Base-by-base conservation (phyloP, 257 asterid species). In the Solanum rostratum region DNA sequence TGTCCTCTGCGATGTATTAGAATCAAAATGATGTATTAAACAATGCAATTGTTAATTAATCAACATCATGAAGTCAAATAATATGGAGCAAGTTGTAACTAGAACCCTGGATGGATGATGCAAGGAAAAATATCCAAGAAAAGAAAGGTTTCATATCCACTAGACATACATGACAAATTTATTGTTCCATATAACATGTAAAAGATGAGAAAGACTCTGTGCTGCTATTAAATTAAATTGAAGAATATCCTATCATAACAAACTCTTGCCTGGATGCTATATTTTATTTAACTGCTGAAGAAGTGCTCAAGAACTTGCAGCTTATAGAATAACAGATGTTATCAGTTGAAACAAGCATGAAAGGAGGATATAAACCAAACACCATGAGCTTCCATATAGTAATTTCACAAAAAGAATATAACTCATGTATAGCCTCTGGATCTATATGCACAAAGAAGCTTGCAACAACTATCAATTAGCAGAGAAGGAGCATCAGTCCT, bases 391-490 rank as follows among this genome's bases (percentile, higher is more conserved):
- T 12, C 13, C 16, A 5, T 9, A 76, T 15, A 27, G 82, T 60
- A 39, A 27, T 20, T 20, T 46, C 33, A 18, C 45, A 45, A 22
- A 41, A 65, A 59, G 29, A 57, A 46, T 84, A 74, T 7, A 82
- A 89, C 97, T 93, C 57, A 91, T 95, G 88, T 87, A 87, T 85
- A 41, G 94, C 88, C 76, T 90, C 89, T 4, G 95, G 94, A 88
- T 95, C 98, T 65, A 90, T 69, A 82, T 95, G 98, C 83, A 95
- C 98, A 83, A 92, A 95, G 94, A 95, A 95, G 88, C 98, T 94
- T 50, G 98, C 95, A 24, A 97, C 98, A 1, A 95, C 98, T 68
- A 95, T 94, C 66, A 95, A 87, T 85, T 95, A 95, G 93, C 98
- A 95, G 39, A 94, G 86, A 68, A 95, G 95, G 60, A 95, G 95